Conservation (phyloP, 306 rosid genomes). For the Fragaria iinumae region DNA sequence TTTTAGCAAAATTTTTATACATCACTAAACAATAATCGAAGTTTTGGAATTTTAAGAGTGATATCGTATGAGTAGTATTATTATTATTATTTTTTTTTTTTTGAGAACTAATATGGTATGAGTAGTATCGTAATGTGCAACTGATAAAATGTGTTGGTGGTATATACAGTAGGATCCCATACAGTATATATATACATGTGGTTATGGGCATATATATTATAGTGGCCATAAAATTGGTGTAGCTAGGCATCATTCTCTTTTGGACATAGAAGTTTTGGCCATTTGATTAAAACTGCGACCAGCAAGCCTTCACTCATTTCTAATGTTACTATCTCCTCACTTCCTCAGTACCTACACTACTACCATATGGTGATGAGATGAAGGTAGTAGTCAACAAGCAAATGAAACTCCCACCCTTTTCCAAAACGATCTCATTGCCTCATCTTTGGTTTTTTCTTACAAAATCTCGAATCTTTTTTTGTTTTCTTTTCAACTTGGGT, state of each 20-base stretch:
- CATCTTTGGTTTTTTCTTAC: conserved; percentile 17
- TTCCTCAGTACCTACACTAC: conserved; percentile 40
- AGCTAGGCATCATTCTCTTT: conserved; percentile 44
- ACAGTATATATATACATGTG: neutral
- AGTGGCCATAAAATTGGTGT: neutral
- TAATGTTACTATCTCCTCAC: conserved; percentile 42
- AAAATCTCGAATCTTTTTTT: conserved; percentile 22
- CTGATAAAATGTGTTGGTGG: too few relatives aligned
- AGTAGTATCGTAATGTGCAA: neutral
- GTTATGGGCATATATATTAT: conserved; percentile 17
- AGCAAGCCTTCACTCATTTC: conserved; percentile 63
- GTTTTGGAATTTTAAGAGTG: too few relatives aligned
- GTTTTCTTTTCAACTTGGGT: neutral
- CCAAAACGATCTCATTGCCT: conserved; percentile 40
- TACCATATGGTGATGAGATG: conserved; percentile 22
- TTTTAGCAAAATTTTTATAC: too few relatives aligned
- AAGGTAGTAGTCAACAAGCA: conserved; percentile 69
- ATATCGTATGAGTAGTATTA: neutral
- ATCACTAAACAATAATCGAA: too few relatives aligned
- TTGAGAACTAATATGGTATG: neutral
- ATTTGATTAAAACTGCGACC: conserved; percentile 62
- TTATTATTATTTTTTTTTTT: too few relatives aligned
- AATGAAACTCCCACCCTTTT: conserved; percentile 48
- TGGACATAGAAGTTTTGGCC: conserved; percentile 42
- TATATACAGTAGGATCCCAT: too few relatives aligned